Conservation (phyloP, 495 filamentous ascomycete genomes). For the Talaromyces wortmannii region DNA sequence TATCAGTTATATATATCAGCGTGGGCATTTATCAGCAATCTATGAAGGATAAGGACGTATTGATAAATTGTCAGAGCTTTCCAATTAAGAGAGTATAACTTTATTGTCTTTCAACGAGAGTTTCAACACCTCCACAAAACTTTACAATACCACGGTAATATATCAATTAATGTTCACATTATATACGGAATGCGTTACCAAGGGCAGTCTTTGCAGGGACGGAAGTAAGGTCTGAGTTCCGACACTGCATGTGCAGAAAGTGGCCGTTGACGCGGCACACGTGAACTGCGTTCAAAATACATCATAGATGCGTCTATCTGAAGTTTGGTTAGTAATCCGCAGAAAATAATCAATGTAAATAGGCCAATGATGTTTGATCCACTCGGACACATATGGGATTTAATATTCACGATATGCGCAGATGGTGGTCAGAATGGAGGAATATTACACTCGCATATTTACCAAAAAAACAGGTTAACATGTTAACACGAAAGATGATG, state of each 20-base stretch:
- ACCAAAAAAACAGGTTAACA: background rate
- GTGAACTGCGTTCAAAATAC: background rate
- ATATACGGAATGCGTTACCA: background rate
- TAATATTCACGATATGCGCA: background rate
- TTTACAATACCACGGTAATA: background rate
- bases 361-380: background rate
- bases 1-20: background rate
- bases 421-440: background rate
- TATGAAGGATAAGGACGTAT: background rate
- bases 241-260: background rate
- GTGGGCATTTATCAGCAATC: background rate
- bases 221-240: background rate
- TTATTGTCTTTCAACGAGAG: background rate
- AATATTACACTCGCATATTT: background rate
- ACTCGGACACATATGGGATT: background rate
- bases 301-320: background rate
- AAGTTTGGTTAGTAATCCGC: background rate
- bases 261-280: background rate
- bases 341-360: background rate
- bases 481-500: background rate
- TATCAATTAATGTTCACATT: background rate
- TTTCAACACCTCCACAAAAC: background rate
- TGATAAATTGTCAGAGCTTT: background rate
- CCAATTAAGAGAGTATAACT: background rate
- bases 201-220: background rate